Base-by-base conservation (phyloP, 2,329 filamentous ascomycete genomes). In the Sporothrix inflata region DNA sequence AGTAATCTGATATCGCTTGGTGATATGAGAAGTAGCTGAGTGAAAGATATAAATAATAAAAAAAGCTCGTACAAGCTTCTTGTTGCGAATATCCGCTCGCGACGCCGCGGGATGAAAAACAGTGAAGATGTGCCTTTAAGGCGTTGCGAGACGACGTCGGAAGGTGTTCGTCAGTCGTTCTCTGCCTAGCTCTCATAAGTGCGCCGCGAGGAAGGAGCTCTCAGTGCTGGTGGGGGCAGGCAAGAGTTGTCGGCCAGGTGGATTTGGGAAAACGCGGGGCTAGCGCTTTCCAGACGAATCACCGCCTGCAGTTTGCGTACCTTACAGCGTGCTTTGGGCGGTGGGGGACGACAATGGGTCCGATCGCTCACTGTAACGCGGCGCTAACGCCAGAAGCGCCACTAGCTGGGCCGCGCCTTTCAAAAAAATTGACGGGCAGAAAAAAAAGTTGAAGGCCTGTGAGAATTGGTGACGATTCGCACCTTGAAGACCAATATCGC, bases 341-440 rank as follows among this genome's bases (percentile, higher is more conserved):
- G 71, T 72, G 71, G 60, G 66, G 53, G 65, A 69, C 66, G 71
- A 72, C 57, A 19, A 45, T 9, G 24, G 19, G 34, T 30, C 5
- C 38, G n/a, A n/a, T 24, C 14, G 60, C 34, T 27, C 60, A 45
- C 60, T 65, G 53, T 16, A 9, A 30, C 8, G 40, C 21, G 19
- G 14, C 45, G 27, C 55, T 61, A 69, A n/a, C 21, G 47, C 47
- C 57, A 11, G 45, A 30, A 8, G 9, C n/a, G 21, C n/a, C 9
- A 60, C 51, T 49, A 42, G 40, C 21, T 14, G 19, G 19, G 51
- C 21, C 30, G 27, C n/a, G 27, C 30, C n/a, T 38, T 19, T 9
- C 9, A 7, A 21, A 60, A 53, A 63, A 72, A 65, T 55, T 66
- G 67, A 66, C 71, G 30, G 71, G 67, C 71, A 72, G 67, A 72